phyloP scores from a whole-genome alignment of 768 basidiomycete genomes.

The Trametes cingulata region DNA sequence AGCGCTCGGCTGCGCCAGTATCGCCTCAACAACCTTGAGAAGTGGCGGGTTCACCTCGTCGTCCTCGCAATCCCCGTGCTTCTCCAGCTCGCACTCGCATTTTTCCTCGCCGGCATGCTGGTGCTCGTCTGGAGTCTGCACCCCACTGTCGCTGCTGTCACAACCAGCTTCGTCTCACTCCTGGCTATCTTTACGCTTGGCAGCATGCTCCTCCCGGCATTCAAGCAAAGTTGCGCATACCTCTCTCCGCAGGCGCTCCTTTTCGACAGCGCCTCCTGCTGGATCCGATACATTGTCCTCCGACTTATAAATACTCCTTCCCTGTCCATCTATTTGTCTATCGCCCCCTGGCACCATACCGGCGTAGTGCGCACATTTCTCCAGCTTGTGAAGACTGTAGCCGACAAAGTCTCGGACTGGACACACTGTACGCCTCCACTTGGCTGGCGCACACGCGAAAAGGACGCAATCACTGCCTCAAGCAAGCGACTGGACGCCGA shows the following conservation, averaged over 20 bases:
- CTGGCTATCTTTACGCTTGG: not conserved
- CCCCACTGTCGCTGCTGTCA: not conserved
- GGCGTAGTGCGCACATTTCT: too few species aligned
- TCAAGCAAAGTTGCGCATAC: not conserved
- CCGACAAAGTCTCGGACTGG: too few species aligned
- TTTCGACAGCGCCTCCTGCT: not conserved
- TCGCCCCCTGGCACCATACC: too few species aligned
- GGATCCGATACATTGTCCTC: not conserved
- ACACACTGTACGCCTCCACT: too few species aligned
- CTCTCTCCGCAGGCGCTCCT: not conserved
- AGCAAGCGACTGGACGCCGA: too few species aligned
- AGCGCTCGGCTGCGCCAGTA: not conserved
- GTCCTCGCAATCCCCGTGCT: not conserved
- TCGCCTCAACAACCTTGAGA: not conserved
- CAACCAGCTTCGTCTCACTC: not conserved
- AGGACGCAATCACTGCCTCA: too few species aligned
- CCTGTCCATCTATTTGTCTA: too few species aligned
- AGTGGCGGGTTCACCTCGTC: not conserved
- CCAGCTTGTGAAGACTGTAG: too few species aligned
- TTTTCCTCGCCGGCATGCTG: slow-evolving; percentile 4
- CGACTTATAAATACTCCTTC: too few species aligned
- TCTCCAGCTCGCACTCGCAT: not conserved
- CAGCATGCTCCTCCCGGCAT: not conserved
- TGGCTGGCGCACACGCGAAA: too few species aligned
- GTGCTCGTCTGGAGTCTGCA: not conserved